Base-by-base conservation (phyloP, 2,329 filamentous ascomycete species). In the Trichoderma arundinaceum region DNA sequence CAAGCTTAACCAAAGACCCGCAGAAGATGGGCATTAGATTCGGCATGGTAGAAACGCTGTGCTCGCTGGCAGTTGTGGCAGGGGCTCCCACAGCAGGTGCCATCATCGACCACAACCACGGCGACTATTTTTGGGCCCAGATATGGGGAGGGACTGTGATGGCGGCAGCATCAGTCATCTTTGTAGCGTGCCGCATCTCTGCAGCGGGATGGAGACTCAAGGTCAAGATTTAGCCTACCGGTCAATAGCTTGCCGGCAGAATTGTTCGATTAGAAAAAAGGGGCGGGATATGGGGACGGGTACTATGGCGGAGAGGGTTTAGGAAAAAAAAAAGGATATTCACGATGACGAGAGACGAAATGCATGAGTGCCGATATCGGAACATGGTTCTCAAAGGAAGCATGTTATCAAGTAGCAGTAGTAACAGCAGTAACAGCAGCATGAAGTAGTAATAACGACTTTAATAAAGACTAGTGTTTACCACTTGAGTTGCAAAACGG, bases 91-190 rank as follows among this genome's bases (percentile, higher is more conserved):
- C 77, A 2, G 79, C 79, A 0, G 80, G 81, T 4, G 79, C 78
- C 13, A 81, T 83, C 66, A 80, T 83, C 54, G 80, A 82, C 60
- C 68, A 66, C 57, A 75, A 75, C 8, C 73, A 74, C 1, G 80
- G 81, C 0, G 67, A 71, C 13, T 83, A 80, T 68, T 63, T 78
- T 13, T 78, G 77, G 70, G 80, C 82, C 1, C 81, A 84, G 72
- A 68, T 83, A 43, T 84, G 81, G 82, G 80, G 77, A 1, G 81
- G 80, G 1, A 71, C 71, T 7, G 77, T 82, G 9, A 76, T 81
- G 64, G 67, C 78, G 35, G 64, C 73, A 35, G 78, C 74, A 13
- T 73, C 77, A 5, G 33, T 74, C 15, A 70, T 73, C 43, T 67
- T 81, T 22, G 66, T 67, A n/a, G 74, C 73, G 4, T 74, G 76